Evolutionary conservation across 495 filamentous ascomycete genomes (phyloP).

Genomic region (Annulohypoxylon bovei): DNA sequence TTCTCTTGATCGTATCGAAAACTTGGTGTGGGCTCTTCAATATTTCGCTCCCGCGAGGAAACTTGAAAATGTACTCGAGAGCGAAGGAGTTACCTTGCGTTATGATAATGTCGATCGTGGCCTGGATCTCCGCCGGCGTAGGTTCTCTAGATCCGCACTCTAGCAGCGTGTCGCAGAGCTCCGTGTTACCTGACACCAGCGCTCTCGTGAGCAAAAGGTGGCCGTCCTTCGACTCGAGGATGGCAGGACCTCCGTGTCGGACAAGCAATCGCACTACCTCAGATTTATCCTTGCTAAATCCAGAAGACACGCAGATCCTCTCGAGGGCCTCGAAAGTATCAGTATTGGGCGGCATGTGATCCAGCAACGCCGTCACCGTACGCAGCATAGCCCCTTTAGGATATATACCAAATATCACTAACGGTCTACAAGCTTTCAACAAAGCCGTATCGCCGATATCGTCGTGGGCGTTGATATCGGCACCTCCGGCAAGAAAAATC

Average conservation of each 20-base stretch:
- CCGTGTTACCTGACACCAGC: constrained; percentile 18
- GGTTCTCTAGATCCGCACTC: constrained; percentile 31
- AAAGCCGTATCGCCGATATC: constrained; percentile 47
- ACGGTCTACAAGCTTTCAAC: constrained; percentile 33
- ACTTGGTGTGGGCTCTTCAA: neutral
- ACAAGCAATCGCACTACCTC: constrained; percentile 44
- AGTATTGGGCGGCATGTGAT: constrained; percentile 7
- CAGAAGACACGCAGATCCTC: constrained; percentile 32
- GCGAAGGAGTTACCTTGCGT: neutral
- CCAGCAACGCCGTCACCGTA: constrained; percentile 23
- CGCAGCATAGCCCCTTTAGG: constrained; percentile 26
- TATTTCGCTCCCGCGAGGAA: neutral
- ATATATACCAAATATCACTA: constrained; percentile 9
- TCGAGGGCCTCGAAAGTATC: constrained; percentile 3
- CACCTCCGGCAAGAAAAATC: constrained; percentile 37
- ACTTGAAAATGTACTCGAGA: neutral
- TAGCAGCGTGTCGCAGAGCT: constrained; percentile 42
- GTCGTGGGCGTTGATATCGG: constrained; percentile 41
- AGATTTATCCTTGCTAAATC: constrained; percentile 27
- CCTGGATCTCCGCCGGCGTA: neutral
- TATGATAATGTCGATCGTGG: neutral
- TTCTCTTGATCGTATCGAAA: neutral
- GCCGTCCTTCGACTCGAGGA: constrained; percentile 14
- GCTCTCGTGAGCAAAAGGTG: constrained; percentile 32
- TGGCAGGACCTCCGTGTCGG: constrained; percentile 17